Percentiles rank a stretch among this genome's conserved stretches.
Evolutionary conservation across 2,329 filamentous ascomycete species (phyloP).

Genomic region (Sporothrix protearum): DNA sequence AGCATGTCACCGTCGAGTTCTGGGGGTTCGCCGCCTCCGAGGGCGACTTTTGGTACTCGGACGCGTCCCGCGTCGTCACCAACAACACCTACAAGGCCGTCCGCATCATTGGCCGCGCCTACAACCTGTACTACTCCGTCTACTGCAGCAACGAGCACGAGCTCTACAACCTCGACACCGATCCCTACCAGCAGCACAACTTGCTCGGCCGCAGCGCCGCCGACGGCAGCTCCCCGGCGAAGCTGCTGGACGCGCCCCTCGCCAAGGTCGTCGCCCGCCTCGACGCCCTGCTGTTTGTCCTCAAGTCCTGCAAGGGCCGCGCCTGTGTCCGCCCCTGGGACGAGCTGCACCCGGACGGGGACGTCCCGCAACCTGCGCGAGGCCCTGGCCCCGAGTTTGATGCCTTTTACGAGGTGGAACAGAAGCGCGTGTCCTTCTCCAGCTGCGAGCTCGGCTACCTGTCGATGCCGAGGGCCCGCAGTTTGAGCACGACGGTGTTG

Average conservation of each 20-base stretch:
- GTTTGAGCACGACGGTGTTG: slow-evolving; percentile 34
- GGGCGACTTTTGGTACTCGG: slow-evolving; percentile 33
- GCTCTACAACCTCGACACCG: slow-evolving; percentile 53
- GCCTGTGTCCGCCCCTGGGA: slow-evolving; percentile 56
- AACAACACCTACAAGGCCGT: slow-evolving; percentile 61
- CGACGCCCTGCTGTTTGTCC: slow-evolving; percentile 56
- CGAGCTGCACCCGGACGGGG: slow-evolving; percentile 51
- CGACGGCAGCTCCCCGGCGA: slow-evolving; percentile 22
- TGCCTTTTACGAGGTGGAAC: slow-evolving; percentile 48
- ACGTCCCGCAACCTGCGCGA: slow-evolving; percentile 49
- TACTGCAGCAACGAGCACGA: slow-evolving; percentile 68
- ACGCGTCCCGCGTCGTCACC: slow-evolving; percentile 27
- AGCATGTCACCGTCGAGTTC: slow-evolving; percentile 58
- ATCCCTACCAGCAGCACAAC: slow-evolving; percentile 52
- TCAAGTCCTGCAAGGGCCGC: slow-evolving; percentile 57
- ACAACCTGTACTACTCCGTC: slow-evolving; percentile 62
- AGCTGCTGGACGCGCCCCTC: slow-evolving; percentile 37
- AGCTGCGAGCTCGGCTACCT: slow-evolving; percentile 55
- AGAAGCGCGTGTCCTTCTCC: slow-evolving; percentile 49
- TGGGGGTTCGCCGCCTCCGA: slow-evolving; percentile 48
- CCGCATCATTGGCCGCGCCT: slow-evolving; percentile 51
- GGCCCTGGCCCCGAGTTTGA: slow-evolving; percentile 50
- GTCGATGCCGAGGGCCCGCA: slow-evolving; percentile 54
- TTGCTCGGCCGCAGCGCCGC: slow-evolving; percentile 32
- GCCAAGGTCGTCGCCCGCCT: slow-evolving; percentile 48